phyloP scores from a whole-genome alignment of 495 filamentous ascomycete genomes.

The Chaetomium cochliodes region DNA sequence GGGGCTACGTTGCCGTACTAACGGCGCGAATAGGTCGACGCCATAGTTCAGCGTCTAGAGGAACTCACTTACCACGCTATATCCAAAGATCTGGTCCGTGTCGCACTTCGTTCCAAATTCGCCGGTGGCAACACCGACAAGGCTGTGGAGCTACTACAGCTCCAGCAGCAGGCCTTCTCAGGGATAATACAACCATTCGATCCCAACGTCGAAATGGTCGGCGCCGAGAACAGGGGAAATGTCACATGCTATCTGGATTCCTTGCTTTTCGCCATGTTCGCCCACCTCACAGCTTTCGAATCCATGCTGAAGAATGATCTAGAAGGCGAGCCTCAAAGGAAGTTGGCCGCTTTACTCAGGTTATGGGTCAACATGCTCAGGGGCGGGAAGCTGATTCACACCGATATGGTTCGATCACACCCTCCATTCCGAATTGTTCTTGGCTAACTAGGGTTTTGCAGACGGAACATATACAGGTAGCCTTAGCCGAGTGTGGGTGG shows the following conservation, averaged over 20 bases:
- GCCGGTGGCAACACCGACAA: constrained; percentile 69
- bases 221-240: constrained; percentile 79
- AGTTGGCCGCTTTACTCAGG: constrained; percentile 69
- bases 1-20: not conserved
- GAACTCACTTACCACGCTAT: constrained; percentile 54
- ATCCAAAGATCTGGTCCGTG: constrained; percentile 62
- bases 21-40: constrained; percentile 50
- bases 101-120: constrained; percentile 64
- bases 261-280: constrained; percentile 96
- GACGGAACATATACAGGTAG: constrained; percentile 79
- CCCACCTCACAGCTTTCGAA: constrained; percentile 83
- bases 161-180: constrained; percentile 75
- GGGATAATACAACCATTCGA: constrained; percentile 76
- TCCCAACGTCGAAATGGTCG: constrained; percentile 66
- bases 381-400: constrained; percentile 78
- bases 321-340: constrained; percentile 68
- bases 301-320: constrained; percentile 65
- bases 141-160: constrained; percentile 69
- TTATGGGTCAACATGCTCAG: constrained; percentile 93
- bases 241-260: constrained; percentile 93
- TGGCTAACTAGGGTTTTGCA: constrained; percentile 39
- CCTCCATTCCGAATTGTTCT: not conserved
- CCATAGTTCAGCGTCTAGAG: constrained; percentile 52
- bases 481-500: constrained; percentile 89
- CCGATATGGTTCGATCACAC: constrained; percentile 68